Evolutionary conservation across 441 rosid species (phyloP).

Genomic region (Adansonia grandidieri): DNA sequence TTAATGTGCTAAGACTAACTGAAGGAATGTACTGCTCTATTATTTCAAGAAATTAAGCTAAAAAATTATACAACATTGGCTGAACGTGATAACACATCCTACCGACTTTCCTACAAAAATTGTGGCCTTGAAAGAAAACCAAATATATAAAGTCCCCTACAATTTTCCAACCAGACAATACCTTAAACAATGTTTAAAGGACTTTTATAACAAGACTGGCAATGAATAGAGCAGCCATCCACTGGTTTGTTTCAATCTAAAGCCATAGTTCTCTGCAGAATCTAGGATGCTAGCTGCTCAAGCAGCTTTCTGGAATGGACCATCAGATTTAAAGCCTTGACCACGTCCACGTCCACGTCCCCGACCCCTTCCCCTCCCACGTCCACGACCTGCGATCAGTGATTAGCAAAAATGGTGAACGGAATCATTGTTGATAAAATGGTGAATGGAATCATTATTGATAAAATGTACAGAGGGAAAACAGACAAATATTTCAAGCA

Average conservation of each 20-base stretch:
- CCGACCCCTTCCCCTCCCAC: conserved; percentile 25
- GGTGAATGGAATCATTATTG: too few relatives aligned
- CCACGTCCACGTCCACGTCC: conserved; percentile 25
- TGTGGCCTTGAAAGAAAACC: conserved; percentile 18
- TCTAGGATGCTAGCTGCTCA: conserved; percentile 8
- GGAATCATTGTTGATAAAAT: neutral
- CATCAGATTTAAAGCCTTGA: conserved; percentile 26
- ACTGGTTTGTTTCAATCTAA: neutral
- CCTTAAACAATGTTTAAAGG: conserved; percentile 14
- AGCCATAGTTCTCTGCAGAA: conserved; percentile 12
- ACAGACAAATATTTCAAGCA: neutral
- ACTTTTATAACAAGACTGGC: neutral
- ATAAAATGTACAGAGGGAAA: neutral
- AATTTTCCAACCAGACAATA: conserved; percentile 1
- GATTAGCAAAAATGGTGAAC: neutral
- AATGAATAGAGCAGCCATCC: conserved; percentile 21
- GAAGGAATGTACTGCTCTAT: neutral
- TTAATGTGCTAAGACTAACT: too few relatives aligned
- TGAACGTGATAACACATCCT: neutral
- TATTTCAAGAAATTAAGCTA: neutral
- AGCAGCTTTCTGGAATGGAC: conserved; percentile 16
- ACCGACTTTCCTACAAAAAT: conserved; percentile 32
- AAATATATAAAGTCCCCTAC: neutral
- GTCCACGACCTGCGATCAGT: conserved; percentile 27
- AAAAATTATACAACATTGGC: conserved; percentile 28